Percentiles rank a stretch among this genome's conserved stretches.
These are phyloP conservation scores for Hypoxylon subgilvum DNA, from an alignment of 495 filamentous ascomycete genomes.

Conservation along the genomic window DNA sequence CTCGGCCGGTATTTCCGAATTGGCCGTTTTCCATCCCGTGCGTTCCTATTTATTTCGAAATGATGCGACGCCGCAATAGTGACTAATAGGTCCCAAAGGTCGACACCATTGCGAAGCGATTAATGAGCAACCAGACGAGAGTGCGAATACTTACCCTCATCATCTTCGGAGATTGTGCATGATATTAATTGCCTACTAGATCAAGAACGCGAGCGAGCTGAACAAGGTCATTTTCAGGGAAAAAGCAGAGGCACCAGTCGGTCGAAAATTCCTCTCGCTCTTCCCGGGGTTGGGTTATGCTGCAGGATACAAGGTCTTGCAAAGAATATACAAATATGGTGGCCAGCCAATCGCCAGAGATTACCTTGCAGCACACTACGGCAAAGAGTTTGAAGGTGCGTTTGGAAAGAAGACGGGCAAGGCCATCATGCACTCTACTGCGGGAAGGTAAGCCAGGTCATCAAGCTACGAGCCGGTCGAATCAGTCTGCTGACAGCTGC, in stretches of 20 bases:
- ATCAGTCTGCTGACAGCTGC: slow-evolving; percentile 21
- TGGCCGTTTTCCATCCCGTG: slow-evolving; percentile 96
- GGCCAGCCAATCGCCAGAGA: slow-evolving; percentile 96
- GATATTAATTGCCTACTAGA: slow-evolving; percentile 51
- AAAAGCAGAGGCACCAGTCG: slow-evolving; percentile 70
- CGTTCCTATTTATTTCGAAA: slow-evolving; percentile 41
- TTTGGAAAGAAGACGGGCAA: slow-evolving; percentile 98
- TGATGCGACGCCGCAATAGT: slow-evolving; percentile 29
- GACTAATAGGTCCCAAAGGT: slow-evolving; percentile 65
- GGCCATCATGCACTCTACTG: slow-evolving; percentile 96
- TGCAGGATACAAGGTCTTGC: slow-evolving; percentile 96
- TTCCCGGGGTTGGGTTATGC: slow-evolving; percentile 98
- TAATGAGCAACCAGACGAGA: slow-evolving; percentile 96
- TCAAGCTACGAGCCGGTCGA: neutral
- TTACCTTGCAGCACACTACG: slow-evolving; percentile 82
- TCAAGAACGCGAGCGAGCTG: slow-evolving; percentile 65
- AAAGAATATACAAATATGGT: slow-evolving; percentile 98
- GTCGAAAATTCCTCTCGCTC: slow-evolving; percentile 87
- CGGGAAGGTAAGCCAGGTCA: slow-evolving; percentile 78
- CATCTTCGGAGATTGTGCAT: slow-evolving; percentile 11
- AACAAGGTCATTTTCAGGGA: slow-evolving; percentile 95
- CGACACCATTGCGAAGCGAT: slow-evolving; percentile 95
- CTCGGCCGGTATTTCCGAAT: slow-evolving; percentile 91
- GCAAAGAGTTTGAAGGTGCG: slow-evolving; percentile 78
- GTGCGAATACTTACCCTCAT: slow-evolving; percentile 50